Percentiles rank a stretch among this genome's conserved stretches.
phyloP scores from a whole-genome alignment of 2,329 filamentous ascomycete species.

The Coniochaeta sp. region DNA sequence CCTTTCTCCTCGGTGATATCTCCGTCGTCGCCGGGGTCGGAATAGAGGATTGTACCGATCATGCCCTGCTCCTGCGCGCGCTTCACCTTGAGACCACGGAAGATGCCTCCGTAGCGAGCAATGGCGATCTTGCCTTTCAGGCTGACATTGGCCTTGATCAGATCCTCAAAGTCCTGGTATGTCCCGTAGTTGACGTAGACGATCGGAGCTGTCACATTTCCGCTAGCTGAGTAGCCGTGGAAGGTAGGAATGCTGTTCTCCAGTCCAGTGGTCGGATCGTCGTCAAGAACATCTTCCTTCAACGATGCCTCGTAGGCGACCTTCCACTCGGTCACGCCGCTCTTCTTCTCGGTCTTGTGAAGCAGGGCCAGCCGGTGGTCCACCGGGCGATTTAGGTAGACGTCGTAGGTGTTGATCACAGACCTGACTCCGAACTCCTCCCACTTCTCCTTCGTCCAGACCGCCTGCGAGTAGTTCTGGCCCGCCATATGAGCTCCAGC shows the following conservation, averaged over 20 bases:
- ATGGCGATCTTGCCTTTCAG: slow-evolving; percentile 82
- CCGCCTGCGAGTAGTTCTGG: slow-evolving; percentile 64
- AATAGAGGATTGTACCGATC: slow-evolving; percentile 78
- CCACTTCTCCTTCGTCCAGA: slow-evolving; percentile 71
- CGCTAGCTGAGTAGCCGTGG: slow-evolving; percentile 88
- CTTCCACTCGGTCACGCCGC: slow-evolving; percentile 34
- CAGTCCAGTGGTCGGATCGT: slow-evolving; percentile 72
- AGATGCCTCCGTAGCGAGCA: slow-evolving; percentile 75
- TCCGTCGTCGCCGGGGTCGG: slow-evolving; percentile 84
- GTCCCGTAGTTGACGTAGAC: slow-evolving; percentile 92
- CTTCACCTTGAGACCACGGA: slow-evolving; percentile 88
- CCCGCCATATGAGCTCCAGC: slow-evolving; percentile 69
- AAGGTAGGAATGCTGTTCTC: slow-evolving; percentile 76
- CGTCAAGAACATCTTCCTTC: slow-evolving; percentile 74
- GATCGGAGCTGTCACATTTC: slow-evolving; percentile 81
- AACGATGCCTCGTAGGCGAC: slow-evolving; percentile 73
- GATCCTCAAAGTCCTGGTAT: slow-evolving; percentile 76
- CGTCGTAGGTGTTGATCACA: slow-evolving; percentile 62
- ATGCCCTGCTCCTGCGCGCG: slow-evolving; percentile 85
- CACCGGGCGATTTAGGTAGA: slow-evolving; percentile 70
- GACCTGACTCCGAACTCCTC: slow-evolving; percentile 61
- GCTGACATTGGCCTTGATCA: slow-evolving; percentile 65
- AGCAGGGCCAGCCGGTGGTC: slow-evolving; percentile 63
- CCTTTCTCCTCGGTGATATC: slow-evolving; percentile 75
- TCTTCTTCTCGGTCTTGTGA: slow-evolving; percentile 30